A percentile compares a stretch with the other conserved stretches of the same genome.
Evolutionary conservation across 2,329 filamentous ascomycete genomes (phyloP).

Genomic region (Xylariaceae sp.): DNA sequence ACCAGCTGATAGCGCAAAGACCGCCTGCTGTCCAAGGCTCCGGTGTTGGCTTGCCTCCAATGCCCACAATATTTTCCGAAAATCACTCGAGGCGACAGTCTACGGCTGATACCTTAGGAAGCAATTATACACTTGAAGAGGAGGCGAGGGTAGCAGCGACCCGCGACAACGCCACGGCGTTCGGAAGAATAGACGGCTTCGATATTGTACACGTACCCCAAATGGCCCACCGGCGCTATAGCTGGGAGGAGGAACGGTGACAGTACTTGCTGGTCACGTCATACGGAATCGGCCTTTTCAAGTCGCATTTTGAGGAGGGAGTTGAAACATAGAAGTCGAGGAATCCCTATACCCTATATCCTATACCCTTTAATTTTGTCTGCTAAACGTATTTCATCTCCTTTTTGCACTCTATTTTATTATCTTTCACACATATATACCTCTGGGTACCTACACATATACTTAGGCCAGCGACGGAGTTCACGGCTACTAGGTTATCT

Average conservation of each 20-base stretch:
- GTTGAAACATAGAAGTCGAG: not conserved
- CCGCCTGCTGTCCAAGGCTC: constrained; percentile 38
- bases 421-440: constrained; percentile 20
- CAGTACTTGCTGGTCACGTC: not conserved
- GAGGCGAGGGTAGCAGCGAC: constrained; percentile 42
- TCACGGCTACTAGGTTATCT: constrained; percentile 25
- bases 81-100: constrained; percentile 38
- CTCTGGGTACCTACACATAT: constrained; percentile 22
- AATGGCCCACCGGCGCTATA: constrained; percentile 42
- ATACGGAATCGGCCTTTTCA: not conserved
- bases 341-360: constrained; percentile 14
- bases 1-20: constrained; percentile 35
- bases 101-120: constrained; percentile 57
- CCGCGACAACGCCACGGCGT: constrained; percentile 13
- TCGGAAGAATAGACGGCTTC: constrained; percentile 40
- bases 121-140: constrained; percentile 64
- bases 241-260: constrained; percentile 42
- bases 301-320: not conserved
- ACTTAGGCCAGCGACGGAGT: constrained; percentile 37
- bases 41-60: constrained; percentile 36
- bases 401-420: constrained; percentile 12
- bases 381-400: constrained; percentile 24
- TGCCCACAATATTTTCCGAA: constrained; percentile 37
- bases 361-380: constrained; percentile 21
- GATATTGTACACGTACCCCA: constrained; percentile 45